Percentiles rank a stretch among this genome's conserved stretches.
Evolutionary conservation across 1,284 basidiomycete genomes (phyloP).

Genomic region (Cryptococcus neoformans): DNA sequence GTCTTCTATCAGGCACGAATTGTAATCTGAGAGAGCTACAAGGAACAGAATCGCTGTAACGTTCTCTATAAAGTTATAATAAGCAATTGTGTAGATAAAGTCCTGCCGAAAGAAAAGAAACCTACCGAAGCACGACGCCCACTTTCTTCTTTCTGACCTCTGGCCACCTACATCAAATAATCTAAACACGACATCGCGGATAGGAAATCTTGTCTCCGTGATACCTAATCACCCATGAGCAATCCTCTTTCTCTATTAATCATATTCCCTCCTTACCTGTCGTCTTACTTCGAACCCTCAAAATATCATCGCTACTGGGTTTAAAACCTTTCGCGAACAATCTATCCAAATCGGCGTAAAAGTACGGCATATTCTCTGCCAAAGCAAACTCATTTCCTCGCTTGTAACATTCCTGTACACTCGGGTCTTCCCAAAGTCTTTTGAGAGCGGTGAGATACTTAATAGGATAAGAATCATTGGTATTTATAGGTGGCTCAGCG

Average conservation of each 20-base stretch:
- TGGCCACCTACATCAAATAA: slow-evolving; percentile 96
- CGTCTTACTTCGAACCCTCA: slow-evolving; percentile 79
- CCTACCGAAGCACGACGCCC: slow-evolving; percentile 66
- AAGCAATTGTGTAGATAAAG: background rate
- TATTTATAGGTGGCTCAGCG: slow-evolving; percentile 66
- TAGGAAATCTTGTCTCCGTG: slow-evolving; percentile 81
- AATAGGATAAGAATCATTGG: slow-evolving; percentile 58
- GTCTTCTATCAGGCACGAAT: slow-evolving; percentile 91
- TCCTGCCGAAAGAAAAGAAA: background rate
- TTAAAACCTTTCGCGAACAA: slow-evolving; percentile 69
- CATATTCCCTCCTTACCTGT: slow-evolving; percentile 17
- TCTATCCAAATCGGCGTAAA: slow-evolving; percentile 72
- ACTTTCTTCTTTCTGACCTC: slow-evolving; percentile 50
- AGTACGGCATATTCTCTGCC: slow-evolving; percentile 51
- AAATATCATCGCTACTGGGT: slow-evolving; percentile 77
- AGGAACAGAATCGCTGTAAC: slow-evolving; percentile 94
- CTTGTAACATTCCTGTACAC: slow-evolving; percentile 65
- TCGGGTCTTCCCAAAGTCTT: slow-evolving; percentile 71
- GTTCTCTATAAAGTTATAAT: slow-evolving; percentile 52
- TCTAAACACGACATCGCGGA: slow-evolving; percentile 52
- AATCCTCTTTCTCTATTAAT: background rate
- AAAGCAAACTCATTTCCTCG: slow-evolving; percentile 27
- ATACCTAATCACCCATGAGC: slow-evolving; percentile 58
- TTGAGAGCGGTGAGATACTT: slow-evolving; percentile 56
- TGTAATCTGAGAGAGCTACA: slow-evolving; percentile 90